A percentile compares a stretch with the other conserved stretches of the same genome.
These are phyloP conservation scores for Fusarium transvaalense DNA, from an alignment of 2,329 filamentous ascomycete species.

Conservation along the genomic window DNA sequence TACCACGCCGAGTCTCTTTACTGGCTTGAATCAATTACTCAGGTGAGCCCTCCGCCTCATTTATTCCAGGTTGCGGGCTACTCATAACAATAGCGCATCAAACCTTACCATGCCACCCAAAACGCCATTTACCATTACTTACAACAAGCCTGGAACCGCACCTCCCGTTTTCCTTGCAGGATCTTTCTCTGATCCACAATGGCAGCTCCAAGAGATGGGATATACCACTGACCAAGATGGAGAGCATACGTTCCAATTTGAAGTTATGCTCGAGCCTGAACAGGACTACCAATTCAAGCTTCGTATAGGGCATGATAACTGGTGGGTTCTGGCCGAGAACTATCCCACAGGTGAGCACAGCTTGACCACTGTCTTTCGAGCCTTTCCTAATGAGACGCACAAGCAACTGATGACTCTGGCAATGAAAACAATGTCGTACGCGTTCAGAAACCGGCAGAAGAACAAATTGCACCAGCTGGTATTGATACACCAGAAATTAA, in stretches of 20 bases:
- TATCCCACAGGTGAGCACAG: slow-evolving; percentile 66
- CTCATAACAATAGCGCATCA: slow-evolving; percentile 18
- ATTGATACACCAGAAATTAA: slow-evolving; percentile 27
- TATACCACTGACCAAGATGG: slow-evolving; percentile 62
- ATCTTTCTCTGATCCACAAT: slow-evolving; percentile 74
- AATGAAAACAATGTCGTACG: slow-evolving; percentile 63
- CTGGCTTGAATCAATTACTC: slow-evolving; percentile 1
- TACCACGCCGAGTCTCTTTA: neutral
- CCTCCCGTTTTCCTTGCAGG: slow-evolving; percentile 80
- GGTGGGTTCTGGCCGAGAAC: slow-evolving; percentile 77
- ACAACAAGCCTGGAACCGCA: slow-evolving; percentile 68
- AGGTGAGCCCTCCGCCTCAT: neutral
- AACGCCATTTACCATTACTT: slow-evolving; percentile 69
- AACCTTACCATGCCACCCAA: slow-evolving; percentile 31
- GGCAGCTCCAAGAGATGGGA: slow-evolving; percentile 76
- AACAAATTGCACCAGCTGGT: slow-evolving; percentile 25
- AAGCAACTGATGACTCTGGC: slow-evolving; percentile 59
- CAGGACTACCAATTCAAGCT: slow-evolving; percentile 81
- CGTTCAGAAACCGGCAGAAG: slow-evolving; percentile 36
- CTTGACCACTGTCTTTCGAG: neutral
- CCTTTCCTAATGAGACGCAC: slow-evolving; percentile 7
- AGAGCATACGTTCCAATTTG: slow-evolving; percentile 69
- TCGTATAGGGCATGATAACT: slow-evolving; percentile 73
- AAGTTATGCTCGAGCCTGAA: slow-evolving; percentile 66
- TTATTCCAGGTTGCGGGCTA: neutral